Conservation (phyloP, 2,329 filamentous ascomycete genomes). For the Mariannaea sp. region DNA sequence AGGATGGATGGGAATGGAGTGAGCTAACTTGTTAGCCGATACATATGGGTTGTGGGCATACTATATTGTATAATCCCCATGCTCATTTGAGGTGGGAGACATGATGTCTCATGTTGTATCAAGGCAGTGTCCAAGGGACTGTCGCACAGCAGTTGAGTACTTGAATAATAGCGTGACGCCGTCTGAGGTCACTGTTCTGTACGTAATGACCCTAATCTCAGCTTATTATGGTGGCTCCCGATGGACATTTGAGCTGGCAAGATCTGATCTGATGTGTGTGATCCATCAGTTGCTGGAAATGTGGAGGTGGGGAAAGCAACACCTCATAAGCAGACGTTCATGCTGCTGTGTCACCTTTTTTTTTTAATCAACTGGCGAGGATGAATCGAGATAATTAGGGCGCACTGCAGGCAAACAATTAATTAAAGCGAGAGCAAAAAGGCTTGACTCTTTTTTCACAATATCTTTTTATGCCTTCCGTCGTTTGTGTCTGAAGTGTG, state of each 20-base stretch:
- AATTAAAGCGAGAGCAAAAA: too few species aligned
- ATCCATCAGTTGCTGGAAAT: constrained; percentile 1
- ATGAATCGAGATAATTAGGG: neutral
- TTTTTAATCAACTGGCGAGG: neutral
- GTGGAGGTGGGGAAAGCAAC: neutral
- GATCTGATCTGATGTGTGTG: too few species aligned
- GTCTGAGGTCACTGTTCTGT: too few species aligned
- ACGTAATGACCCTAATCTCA: too few species aligned
- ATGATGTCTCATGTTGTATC: neutral
- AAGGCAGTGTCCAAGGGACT: too few species aligned
- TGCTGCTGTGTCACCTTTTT: neutral
- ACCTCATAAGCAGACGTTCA: neutral
- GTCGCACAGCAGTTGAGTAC: too few species aligned
- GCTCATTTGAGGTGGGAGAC: neutral
- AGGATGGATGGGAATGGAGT: constrained; percentile 8
- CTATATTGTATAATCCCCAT: neutral
- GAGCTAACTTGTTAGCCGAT: constrained; percentile 7
- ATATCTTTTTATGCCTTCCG: too few species aligned
- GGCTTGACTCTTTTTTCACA: too few species aligned
- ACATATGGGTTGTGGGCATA: neutral
- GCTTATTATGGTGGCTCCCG: neutral
- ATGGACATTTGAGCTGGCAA: too few species aligned
- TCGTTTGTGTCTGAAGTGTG: too few species aligned
- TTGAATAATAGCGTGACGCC: too few species aligned
- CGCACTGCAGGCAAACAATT: too few species aligned